These are phyloP conservation scores for Croton setiger DNA, from an alignment of 441 rosid species.

Conservation along the genomic window DNA sequence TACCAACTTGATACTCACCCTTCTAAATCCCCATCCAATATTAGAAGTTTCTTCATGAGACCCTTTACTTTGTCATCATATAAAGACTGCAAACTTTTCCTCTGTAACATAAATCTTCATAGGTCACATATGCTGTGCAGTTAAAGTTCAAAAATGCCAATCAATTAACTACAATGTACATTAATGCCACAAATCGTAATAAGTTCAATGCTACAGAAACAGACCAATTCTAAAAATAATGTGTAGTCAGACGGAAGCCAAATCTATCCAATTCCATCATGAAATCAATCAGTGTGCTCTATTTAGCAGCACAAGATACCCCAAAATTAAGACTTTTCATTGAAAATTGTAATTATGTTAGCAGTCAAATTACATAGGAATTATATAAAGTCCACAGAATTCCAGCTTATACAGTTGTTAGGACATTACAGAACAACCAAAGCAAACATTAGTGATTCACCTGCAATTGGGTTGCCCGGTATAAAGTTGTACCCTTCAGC, in stretches of 20 bases:
- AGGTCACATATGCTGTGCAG: constrained; percentile 19
- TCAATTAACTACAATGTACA: constrained; percentile 9
- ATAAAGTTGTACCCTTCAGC: constrained; percentile 73
- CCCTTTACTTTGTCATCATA: constrained; percentile 63
- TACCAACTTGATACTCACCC: constrained; percentile 35
- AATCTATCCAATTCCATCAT: neutral
- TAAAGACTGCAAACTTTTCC: constrained; percentile 52
- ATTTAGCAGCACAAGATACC: neutral
- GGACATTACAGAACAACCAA: neutral
- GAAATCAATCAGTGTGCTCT: neutral
- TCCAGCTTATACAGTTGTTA: neutral
- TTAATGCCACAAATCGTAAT: neutral
- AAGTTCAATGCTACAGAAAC: neutral
- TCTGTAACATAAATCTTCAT: constrained; percentile 47
- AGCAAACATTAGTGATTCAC: constrained; percentile 28
- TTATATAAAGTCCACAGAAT: neutral
- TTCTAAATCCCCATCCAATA: constrained; percentile 56
- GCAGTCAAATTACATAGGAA: neutral
- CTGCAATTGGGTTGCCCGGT: constrained; percentile 77
- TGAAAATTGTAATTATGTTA: neutral
- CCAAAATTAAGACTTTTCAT: neutral
- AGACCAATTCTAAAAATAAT: constrained; percentile 3
- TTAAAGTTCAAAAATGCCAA: neutral
- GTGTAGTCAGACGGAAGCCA: neutral
- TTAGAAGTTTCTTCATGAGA: constrained; percentile 72